Conservation (phyloP, 2,329 filamentous ascomycete species). For the Pestalotiopsis sp. region DNA sequence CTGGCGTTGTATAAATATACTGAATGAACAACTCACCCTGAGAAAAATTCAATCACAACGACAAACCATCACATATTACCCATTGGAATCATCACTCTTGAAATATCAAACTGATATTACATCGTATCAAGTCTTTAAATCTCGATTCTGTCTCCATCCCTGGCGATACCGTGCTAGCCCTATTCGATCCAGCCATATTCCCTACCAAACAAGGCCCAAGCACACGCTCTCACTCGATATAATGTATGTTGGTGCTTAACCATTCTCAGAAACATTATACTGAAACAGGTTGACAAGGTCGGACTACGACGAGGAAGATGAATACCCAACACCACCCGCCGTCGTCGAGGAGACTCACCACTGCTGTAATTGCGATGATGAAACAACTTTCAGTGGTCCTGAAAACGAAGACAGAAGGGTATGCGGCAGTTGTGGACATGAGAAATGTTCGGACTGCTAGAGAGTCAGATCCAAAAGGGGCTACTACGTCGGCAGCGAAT, state of each 20-base stretch:
- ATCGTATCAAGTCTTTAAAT: too few relatives aligned
- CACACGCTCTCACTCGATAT: too few relatives aligned
- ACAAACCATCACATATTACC: not conserved
- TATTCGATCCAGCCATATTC: too few relatives aligned
- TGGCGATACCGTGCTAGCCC: too few relatives aligned
- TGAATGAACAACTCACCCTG: not conserved
- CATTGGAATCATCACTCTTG: too few relatives aligned
- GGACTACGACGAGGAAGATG: not conserved
- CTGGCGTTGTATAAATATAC: not conserved
- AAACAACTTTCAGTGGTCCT: not conserved
- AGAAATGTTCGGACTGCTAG: not conserved
- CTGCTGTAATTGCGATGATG: not conserved
- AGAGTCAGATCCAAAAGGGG: not conserved
- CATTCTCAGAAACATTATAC: not conserved
- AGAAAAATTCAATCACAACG: not conserved
- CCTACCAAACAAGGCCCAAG: too few relatives aligned
- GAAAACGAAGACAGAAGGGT: not conserved
- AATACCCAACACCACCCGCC: not conserved
- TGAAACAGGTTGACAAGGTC: not conserved
- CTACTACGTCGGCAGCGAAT: not conserved
- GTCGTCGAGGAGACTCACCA: not conserved
- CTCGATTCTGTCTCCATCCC: too few relatives aligned
- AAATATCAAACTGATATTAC: too few relatives aligned
- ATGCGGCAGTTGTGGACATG: not conserved
- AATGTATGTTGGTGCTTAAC: too few relatives aligned